These are phyloP conservation scores for Trametes villosa DNA, from an alignment of 768 basidiomycete species.

Conservation along the genomic window DNA sequence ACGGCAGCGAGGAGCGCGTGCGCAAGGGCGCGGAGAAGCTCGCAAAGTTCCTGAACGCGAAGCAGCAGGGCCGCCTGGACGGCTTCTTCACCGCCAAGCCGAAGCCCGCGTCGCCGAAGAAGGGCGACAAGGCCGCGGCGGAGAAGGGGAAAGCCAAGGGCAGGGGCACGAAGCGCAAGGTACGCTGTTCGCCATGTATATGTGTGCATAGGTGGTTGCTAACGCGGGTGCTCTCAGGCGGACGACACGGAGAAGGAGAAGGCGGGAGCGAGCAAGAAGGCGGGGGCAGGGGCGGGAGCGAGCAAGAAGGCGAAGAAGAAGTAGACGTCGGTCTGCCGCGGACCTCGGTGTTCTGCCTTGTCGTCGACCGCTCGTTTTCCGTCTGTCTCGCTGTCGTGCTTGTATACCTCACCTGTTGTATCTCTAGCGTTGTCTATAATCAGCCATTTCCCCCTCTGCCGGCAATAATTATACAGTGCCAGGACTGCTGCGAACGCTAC, in stretches of 20 bases:
- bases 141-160: conserved; percentile 31
- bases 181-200: conserved; percentile 23
- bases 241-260: conserved; percentile 43
- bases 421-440: conserved; percentile 16
- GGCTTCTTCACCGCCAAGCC: conserved; percentile 88
- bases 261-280: conserved; percentile 42
- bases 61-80: conserved; percentile 96
- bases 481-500: too few species aligned
- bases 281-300: conserved; percentile 34
- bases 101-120: conserved; percentile 52
- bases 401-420: conserved; percentile 26
- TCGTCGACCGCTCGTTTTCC: background rate
- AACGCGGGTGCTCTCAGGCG: background rate
- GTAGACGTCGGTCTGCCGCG: conserved; percentile 19
- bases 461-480: too few species aligned
- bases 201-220: background rate
- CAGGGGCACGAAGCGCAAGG: conserved; percentile 60
- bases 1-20: conserved; percentile 88
- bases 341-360: background rate
- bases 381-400: background rate
- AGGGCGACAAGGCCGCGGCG: conserved; percentile 43
- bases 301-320: conserved; percentile 51
- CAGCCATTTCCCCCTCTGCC: too few species aligned
- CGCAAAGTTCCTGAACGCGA: conserved; percentile 80
- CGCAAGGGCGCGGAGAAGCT: conserved; percentile 95